phyloP scores from a whole-genome alignment of 1,139 yeast species.

The Geotrichum australiense region DNA sequence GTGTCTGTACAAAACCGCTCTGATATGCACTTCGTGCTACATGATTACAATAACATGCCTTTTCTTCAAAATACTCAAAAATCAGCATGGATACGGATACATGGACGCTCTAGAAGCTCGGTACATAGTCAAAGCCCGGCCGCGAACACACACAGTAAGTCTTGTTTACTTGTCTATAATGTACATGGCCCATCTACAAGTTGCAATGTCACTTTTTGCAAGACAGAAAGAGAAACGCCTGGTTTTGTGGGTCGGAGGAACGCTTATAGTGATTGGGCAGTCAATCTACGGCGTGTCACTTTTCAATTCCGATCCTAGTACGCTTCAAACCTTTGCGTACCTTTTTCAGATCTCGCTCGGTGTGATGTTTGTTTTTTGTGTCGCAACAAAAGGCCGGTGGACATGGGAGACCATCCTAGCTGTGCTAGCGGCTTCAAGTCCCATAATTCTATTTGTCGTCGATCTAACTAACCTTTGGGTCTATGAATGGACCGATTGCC shows the following conservation, averaged over 20 bases:
- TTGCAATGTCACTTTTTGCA: slow-evolving; percentile 62
- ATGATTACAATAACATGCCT: slow-evolving; percentile 46
- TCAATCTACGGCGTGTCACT: slow-evolving; percentile 64
- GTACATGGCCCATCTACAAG: slow-evolving; percentile 70
- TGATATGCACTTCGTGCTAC: slow-evolving; percentile 27
- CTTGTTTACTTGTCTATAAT: slow-evolving; percentile 53
- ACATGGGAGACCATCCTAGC: slow-evolving; percentile 50
- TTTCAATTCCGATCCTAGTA: slow-evolving; percentile 47
- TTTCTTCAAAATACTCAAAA: slow-evolving; percentile 41
- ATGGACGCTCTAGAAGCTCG: slow-evolving; percentile 49
- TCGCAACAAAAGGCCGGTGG: slow-evolving; percentile 45
- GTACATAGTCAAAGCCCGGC: slow-evolving; percentile 39
- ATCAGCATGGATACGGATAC: slow-evolving; percentile 47
- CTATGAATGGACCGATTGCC: slow-evolving; percentile 62
- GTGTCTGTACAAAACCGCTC: slow-evolving; percentile 29
- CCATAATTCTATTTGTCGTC: slow-evolving; percentile 66
- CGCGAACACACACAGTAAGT: slow-evolving; percentile 48
- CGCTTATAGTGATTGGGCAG: slow-evolving; percentile 53
- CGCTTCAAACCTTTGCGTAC: slow-evolving; percentile 73
- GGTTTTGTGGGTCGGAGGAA: slow-evolving; percentile 55
- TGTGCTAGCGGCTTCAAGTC: slow-evolving; percentile 44
- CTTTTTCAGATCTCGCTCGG: slow-evolving; percentile 70
- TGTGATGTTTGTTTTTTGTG: slow-evolving; percentile 61
- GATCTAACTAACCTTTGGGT: slow-evolving; percentile 73
- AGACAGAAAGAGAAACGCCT: slow-evolving; percentile 65